Evolutionary conservation across 345 rosid species (phyloP), one percentile per base, ranked within the genome.

Genomic region (Theobroma cacao): DNA sequence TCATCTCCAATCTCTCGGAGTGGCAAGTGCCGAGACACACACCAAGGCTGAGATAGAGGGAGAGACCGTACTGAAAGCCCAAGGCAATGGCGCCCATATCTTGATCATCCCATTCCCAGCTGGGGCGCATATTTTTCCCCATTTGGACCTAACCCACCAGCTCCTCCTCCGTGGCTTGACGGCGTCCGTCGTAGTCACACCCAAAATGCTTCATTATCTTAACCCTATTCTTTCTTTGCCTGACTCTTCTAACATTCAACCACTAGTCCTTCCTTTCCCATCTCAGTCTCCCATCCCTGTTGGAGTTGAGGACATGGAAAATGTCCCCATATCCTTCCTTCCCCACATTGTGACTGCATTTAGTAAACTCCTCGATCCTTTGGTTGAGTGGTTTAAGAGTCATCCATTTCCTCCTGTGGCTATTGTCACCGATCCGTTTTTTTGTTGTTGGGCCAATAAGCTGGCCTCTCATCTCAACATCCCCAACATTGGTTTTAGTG

Each of bases 331-430:
- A 80, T 13, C 62, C 75, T 0, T 61, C 40, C 59, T 69, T 81
- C 75, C 9, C 22, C 30, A 1, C 80, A 20, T 76, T 82, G 85
- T 78, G 88, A 5, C 79, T 55, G 80, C 86, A 48, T 58, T 88
- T 7, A 80, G 79, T 12, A 55, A 58, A 3, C 88, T 86, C 62
- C 85, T 83, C 63, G 64, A 82, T 64, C 89, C 90, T 53, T 79
- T 87, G 38, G 77, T 82, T 26, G 36, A 77, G 8, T 89, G 91
- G 95, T 88, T 88, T 41, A 26, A 43, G 12, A 74, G 86, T 47
- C 92, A 87, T 28, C 69, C 84, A 40, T 88, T 88, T 3, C 95
- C 92, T 5, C 95, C 93, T 0, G 81, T 79, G 0, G 90, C 87
- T 17, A 83, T 89, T 14, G 78, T 91, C 55, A 83, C 95, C 3